Conservation (phyloP, 495 filamentous ascomycete species). For the Aspergillus saccharolyticus region DNA sequence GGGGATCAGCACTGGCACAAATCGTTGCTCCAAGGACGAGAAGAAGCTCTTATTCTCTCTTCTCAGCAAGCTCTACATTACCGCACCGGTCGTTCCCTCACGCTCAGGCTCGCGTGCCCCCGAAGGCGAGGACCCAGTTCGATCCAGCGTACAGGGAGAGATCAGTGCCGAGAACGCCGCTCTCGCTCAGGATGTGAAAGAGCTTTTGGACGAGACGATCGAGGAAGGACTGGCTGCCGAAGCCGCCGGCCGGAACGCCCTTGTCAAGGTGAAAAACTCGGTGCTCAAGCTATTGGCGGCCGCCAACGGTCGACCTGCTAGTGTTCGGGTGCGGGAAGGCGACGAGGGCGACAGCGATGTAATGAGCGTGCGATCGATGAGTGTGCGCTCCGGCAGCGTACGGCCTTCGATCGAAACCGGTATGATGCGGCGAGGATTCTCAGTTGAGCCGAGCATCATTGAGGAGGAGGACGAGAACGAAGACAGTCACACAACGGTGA, state of each 20-base stretch:
- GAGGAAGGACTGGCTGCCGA: constrained; percentile 65
- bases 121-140: constrained; percentile 37
- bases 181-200: constrained; percentile 40
- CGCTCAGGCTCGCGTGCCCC: constrained; percentile 37
- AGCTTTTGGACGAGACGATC: constrained; percentile 59
- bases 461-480: constrained; percentile 50
- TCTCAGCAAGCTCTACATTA: constrained; percentile 77
- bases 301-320: constrained; percentile 33
- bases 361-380: constrained; percentile 19
- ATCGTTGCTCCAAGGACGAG: constrained; percentile 64
- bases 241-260: constrained; percentile 65
- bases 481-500: constrained; percentile 42
- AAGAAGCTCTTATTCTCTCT: constrained; percentile 74
- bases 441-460: constrained; percentile 44
- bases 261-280: constrained; percentile 72
- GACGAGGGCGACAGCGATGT: constrained; percentile 36
- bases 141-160: constrained; percentile 33
- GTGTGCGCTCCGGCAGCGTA: constrained; percentile 36
- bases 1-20: constrained; percentile 29
- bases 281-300: constrained; percentile 44
- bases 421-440: constrained; percentile 26
- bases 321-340: constrained; percentile 31
- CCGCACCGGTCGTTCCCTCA: constrained; percentile 43
- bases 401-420: constrained; percentile 38
- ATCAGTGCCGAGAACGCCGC: constrained; percentile 33